Evolutionary conservation across 179 eudicot species (phyloP).

Genomic region (Carnegiea gigantea): DNA sequence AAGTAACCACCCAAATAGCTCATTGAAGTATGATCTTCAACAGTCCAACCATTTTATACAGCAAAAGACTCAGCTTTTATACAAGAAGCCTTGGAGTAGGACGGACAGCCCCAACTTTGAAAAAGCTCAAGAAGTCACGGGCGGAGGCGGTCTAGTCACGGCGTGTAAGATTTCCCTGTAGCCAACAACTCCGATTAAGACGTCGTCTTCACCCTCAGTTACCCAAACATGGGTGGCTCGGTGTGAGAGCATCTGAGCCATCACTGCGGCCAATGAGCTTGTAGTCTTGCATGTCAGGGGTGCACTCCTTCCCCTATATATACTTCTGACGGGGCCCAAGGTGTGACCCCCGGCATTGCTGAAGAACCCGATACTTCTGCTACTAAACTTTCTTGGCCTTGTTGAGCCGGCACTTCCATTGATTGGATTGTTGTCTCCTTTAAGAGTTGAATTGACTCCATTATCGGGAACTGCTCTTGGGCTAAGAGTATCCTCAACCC

Average conservation of each 20-base stretch:
- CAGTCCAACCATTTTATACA: neutral
- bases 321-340: constrained; percentile 58
- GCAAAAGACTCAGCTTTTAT: neutral
- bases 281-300: constrained; percentile 77
- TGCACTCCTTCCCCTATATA: constrained; percentile 88
- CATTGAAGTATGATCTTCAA: neutral
- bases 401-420: constrained; percentile 33
- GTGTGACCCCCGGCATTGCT: constrained; percentile 43
- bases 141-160: constrained; percentile 57
- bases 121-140: neutral
- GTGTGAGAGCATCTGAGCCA: constrained; percentile 99
- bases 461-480: constrained; percentile 44
- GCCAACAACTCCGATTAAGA: constrained; percentile 81
- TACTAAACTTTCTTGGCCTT: constrained; percentile 63
- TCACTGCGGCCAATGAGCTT: constrained; percentile 91
- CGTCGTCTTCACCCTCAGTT: constrained; percentile 80
- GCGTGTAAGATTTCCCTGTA: constrained; percentile 84
- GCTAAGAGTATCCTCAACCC: constrained; percentile 70
- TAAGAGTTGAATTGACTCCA: constrained; percentile 16
- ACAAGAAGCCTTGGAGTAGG: too few species aligned
- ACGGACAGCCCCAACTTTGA: neutral
- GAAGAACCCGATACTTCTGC: constrained; percentile 76
- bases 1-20: neutral
- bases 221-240: constrained; percentile 96
- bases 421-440: constrained; percentile 20